These are phyloP conservation scores for Nigrospora osmanthi DNA, from an alignment of 2,329 filamentous ascomycete species.

Conservation along the genomic window DNA sequence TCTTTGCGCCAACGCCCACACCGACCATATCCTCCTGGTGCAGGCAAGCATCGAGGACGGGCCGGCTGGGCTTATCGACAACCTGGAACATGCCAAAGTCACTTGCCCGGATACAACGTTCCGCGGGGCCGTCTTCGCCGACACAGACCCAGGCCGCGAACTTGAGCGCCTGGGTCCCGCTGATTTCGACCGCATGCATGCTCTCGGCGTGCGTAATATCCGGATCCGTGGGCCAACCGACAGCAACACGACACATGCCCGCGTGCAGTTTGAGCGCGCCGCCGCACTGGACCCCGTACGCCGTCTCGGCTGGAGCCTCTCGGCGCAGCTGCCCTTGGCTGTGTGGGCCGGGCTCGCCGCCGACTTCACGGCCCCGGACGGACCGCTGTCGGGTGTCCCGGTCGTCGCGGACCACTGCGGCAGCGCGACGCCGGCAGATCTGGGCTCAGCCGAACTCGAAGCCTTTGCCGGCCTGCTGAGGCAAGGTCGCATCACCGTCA, in stretches of 20 bases:
- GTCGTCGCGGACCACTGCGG: not conserved
- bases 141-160: not conserved
- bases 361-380: not conserved
- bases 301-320: not conserved
- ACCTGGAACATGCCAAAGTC: not conserved
- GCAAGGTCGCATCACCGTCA: not conserved
- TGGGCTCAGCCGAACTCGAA: not conserved
- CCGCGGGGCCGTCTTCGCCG: not conserved
- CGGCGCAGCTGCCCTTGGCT: not conserved
- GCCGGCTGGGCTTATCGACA: not conserved
- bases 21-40: not conserved
- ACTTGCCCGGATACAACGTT: not conserved
- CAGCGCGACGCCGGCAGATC: not conserved
- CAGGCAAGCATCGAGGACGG: constrained; percentile 1
- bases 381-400: not conserved
- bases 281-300: not conserved
- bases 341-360: not conserved
- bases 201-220: not conserved
- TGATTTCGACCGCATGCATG: not conserved
- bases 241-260: not conserved
- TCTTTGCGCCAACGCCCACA: not conserved
- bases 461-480: not conserved
- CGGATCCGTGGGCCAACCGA: not conserved
- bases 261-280: not conserved
- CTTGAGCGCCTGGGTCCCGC: not conserved